Base-by-base conservation (phyloP, 345 rosid species). In the Dovyalis caffra region DNA sequence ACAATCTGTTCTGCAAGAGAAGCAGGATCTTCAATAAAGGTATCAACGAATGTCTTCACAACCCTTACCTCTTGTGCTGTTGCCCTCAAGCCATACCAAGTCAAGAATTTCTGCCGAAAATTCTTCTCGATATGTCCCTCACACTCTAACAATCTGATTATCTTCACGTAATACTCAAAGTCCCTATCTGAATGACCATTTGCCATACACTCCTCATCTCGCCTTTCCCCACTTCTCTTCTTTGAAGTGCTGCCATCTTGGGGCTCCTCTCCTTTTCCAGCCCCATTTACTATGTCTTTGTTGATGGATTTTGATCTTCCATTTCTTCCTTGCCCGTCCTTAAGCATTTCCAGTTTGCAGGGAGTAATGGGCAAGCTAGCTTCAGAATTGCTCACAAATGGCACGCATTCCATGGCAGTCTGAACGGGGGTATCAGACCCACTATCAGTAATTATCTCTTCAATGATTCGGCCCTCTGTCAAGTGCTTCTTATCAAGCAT, bases 41-140 rank as follows among this genome's bases (percentile, higher is more conserved):
- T 88, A 73, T 93, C 88, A 0, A 93, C 87, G 72, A 88, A 93
- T 35, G 90, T 84, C 86, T 95, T 95, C 74, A 95, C 99, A 51
- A 93, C 68, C 84, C 91, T 84, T 10, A 88, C 82, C 88, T 93
- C 98, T 73, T 88, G 88, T 58, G 85, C 76, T 32, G 89, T 89
- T 57, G 99, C 98, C 82, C 94, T 86, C 78, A 93, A 82, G 88
- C 97, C 88, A 70, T 90, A 95, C 98, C 99, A 95, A 21, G 97
- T 90, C 78, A 96, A 83, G 83, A 96, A 93, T 80, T 90, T 93
- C 90, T 96, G 94, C 81, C 98, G 81, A 67, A 96, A 96, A 78
- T 87, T 91, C 88, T 83, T 96, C 79, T 92, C 98, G 3, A 96
- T 88, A 79, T 96, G 97, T 34, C 99, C 98, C 75, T 87, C 82